Evolutionary conservation across 768 basidiomycete genomes (phyloP).

Genomic region (Strobilomyces dryophilus): DNA sequence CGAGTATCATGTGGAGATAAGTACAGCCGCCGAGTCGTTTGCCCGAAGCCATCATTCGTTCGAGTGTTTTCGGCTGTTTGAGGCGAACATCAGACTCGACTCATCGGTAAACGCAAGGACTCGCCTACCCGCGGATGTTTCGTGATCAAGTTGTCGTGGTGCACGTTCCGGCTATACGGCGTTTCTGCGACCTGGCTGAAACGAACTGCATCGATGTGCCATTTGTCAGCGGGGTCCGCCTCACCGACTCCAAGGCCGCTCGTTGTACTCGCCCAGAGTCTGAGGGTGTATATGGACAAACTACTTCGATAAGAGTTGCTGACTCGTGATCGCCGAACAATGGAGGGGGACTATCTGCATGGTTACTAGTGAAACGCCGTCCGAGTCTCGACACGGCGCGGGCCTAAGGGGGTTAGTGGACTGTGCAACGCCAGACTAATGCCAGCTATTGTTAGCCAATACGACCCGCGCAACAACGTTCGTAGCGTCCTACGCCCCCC

Average conservation of each 20-base stretch:
- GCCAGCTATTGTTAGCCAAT: conserved; percentile 9
- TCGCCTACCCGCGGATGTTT: background rate
- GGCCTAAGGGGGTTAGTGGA: background rate
- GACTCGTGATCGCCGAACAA: conserved; percentile 15
- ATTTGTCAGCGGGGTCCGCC: background rate
- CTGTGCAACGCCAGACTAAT: too few species aligned
- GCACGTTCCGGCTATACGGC: background rate
- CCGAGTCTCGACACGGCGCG: background rate
- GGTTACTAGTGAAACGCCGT: conserved; percentile 5
- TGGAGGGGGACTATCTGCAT: conserved; percentile 1
- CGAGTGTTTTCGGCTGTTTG: conserved; percentile 3
- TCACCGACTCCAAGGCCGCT: background rate
- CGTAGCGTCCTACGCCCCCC: background rate
- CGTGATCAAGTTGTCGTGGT: background rate
- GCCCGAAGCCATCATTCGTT: background rate
- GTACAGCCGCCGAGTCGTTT: background rate
- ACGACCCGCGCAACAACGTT: conserved; percentile 1
- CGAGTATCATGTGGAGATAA: background rate
- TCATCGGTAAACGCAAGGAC: background rate
- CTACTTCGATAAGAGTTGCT: background rate
- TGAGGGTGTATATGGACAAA: background rate
- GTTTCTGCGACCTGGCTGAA: background rate
- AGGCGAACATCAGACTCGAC: background rate
- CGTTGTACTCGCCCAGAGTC: background rate
- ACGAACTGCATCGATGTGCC: background rate